Evolutionary conservation across 345 rosid species (phyloP).

Genomic region (Pseudoturritis turrita): DNA sequence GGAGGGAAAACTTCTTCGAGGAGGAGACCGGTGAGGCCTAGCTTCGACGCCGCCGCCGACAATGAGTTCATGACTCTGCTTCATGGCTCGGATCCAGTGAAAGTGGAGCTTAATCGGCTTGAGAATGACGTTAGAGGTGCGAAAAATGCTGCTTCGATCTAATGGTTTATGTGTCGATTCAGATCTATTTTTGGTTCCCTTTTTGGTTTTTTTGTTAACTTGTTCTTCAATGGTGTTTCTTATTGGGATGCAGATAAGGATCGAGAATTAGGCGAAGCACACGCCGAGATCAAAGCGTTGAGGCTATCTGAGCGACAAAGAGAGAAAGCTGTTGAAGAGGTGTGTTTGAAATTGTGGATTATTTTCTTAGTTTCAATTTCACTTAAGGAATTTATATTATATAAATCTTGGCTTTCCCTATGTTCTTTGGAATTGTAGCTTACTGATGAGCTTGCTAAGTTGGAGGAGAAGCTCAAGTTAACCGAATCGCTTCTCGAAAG

Average conservation of each 20-base stretch:
- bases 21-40: conserved; percentile 66
- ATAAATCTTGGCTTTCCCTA: too few relatives aligned
- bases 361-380: too few relatives aligned
- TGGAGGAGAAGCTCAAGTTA: conserved; percentile 89
- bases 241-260: conserved; percentile 74
- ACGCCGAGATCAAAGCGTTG: conserved; percentile 90
- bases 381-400: too few relatives aligned
- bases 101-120: conserved; percentile 95
- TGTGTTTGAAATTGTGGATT: conserved; percentile 26
- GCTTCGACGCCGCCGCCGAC: conserved; percentile 77
- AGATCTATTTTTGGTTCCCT: conserved; percentile 10
- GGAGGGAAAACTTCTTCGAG: conserved; percentile 54
- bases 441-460: conserved; percentile 80
- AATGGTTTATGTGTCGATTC: conserved; percentile 31
- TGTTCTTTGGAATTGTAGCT: conserved; percentile 42
- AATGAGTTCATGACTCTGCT: conserved; percentile 82
- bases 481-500: conserved; percentile 80
- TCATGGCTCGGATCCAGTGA: conserved; percentile 99
- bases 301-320: conserved; percentile 71
- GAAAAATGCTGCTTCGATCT: conserved; percentile 65
- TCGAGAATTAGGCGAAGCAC: conserved; percentile 85
- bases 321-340: conserved; percentile 99
- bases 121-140: conserved; percentile 98
- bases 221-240: background rate
- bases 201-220: background rate